These are phyloP conservation scores for Volvox reticuliferus DNA, from an alignment of 139 green algal species.

Conservation along the genomic window DNA sequence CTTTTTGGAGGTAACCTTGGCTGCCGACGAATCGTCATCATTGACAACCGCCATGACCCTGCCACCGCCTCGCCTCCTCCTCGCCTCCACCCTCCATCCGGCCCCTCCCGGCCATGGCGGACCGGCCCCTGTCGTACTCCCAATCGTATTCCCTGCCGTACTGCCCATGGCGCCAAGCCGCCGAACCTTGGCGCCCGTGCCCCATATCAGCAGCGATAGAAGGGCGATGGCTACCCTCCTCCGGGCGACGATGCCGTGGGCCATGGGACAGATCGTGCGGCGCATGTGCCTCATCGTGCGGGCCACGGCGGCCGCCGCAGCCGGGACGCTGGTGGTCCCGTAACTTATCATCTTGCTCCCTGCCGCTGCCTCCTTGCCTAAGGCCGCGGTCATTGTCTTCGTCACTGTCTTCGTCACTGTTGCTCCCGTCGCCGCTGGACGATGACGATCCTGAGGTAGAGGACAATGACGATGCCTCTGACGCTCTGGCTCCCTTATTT, in stretches of 20 bases:
- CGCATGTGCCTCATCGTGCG: too few relatives aligned
- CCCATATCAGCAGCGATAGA: not conserved
- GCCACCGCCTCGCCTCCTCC: not conserved
- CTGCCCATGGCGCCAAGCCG: not conserved
- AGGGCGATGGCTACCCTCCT: too few relatives aligned
- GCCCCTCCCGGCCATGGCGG: not conserved
- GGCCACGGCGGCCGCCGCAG: too few relatives aligned
- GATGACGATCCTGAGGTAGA: conserved; percentile 10
- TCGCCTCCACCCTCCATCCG: not conserved
- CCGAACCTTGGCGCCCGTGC: not conserved
- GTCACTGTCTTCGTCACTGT: too few relatives aligned
- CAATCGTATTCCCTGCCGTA: not conserved
- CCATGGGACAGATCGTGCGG: too few relatives aligned
- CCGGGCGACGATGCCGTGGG: too few relatives aligned
- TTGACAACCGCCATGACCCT: not conserved
- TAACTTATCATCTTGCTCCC: too few relatives aligned
- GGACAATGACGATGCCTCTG: not conserved
- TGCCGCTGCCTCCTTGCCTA: not conserved
- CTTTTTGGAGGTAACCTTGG: not conserved
- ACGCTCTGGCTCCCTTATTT: not conserved
- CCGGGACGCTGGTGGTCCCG: too few relatives aligned
- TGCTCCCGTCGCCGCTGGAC: not conserved
- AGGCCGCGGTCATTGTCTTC: too few relatives aligned
- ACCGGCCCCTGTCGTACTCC: too few relatives aligned
- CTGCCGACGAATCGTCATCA: not conserved